Percentiles rank a stretch among this genome's conserved stretches.
These are phyloP conservation scores for Gracilaria domingensis DNA, from an alignment of 23 red algal species.

Conservation along the genomic window DNA sequence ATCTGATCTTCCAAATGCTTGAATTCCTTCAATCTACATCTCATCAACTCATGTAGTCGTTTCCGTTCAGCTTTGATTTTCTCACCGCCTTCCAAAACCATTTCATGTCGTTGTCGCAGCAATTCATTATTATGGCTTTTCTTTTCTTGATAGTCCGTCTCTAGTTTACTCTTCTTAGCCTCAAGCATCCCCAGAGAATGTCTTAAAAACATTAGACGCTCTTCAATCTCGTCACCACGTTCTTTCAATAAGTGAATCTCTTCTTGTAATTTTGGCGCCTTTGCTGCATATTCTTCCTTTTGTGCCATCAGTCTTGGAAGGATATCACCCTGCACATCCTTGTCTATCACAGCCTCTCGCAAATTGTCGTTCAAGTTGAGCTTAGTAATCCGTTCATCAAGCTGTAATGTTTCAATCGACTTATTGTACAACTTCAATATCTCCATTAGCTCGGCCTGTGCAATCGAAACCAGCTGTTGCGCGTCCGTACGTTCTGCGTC, in stretches of 20 bases:
- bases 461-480: conserved; percentile 1
- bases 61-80: neutral
- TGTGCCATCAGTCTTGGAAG: conserved; percentile 17
- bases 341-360: conserved; percentile 17
- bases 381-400: neutral
- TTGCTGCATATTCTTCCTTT: conserved; percentile 8
- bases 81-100: conserved; percentile 33
- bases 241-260: conserved; percentile 36
- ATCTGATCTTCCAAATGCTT: conserved; percentile 10
- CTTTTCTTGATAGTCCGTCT: conserved; percentile 45
- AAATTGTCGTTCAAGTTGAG: neutral
- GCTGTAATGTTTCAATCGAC: neutral
- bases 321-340: conserved; percentile 38
- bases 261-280: conserved; percentile 19
- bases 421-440: conserved; percentile 20
- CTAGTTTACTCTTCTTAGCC: conserved; percentile 29
- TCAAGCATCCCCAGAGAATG: conserved; percentile 36
- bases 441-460: conserved; percentile 1
- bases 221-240: conserved; percentile 46
- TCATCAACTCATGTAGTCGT: conserved; percentile 10
- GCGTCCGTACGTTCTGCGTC: conserved; percentile 40
- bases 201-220: conserved; percentile 37
- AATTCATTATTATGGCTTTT: conserved; percentile 17
- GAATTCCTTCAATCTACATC: neutral
- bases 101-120: conserved; percentile 21